Evolutionary conservation across 345 rosid species (phyloP), one percentile per base, ranked within the genome.

Genomic region (Reutealis trisperma): DNA sequence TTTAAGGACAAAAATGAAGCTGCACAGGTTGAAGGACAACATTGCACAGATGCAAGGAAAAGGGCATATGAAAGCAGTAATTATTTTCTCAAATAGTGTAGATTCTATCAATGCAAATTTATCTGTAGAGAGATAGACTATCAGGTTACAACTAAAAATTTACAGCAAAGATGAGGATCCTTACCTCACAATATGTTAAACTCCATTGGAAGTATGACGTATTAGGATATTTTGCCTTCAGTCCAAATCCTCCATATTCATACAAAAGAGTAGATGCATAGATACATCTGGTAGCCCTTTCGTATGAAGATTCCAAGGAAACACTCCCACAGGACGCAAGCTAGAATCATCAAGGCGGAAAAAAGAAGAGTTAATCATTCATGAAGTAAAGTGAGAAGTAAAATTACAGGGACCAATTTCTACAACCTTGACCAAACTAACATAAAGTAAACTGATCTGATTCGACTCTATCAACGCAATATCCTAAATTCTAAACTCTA

Each of bases 231-330:
- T 71, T 78, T 24, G 76, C 79, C 77, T 71, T 86, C 72, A 80
- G 75, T 67, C 82, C 82, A 55, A 82, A 74, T 27, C 78, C 83
- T 55, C 81, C 79, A 57, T 83, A 79, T 71, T 89, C 90, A 76
- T 85, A 82, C 74, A 89, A 70, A 79, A 89, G 83, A 12, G 90
- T 87, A 27, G 90, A 89, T 42, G 85, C 64, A 70, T 85, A 89
- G 51, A 87, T 77, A 55, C 92, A 89, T 80, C 86, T 65, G 24
- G 83, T 54, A 63, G 84, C 88, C 83, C 81, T 89, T 73, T 85
- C 92, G 64, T 89, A 89, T 5, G 90, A 89, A 57, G 89, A 87
- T 75, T 84, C 88, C 71, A 89, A 70, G 32, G 85, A 79, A 70
- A 82, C 81, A 72, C 72, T 85, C 59, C 90, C 90, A 69, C 92